Conservation (phyloP, 306 rosid species). For the Castanopsis chinensis region DNA sequence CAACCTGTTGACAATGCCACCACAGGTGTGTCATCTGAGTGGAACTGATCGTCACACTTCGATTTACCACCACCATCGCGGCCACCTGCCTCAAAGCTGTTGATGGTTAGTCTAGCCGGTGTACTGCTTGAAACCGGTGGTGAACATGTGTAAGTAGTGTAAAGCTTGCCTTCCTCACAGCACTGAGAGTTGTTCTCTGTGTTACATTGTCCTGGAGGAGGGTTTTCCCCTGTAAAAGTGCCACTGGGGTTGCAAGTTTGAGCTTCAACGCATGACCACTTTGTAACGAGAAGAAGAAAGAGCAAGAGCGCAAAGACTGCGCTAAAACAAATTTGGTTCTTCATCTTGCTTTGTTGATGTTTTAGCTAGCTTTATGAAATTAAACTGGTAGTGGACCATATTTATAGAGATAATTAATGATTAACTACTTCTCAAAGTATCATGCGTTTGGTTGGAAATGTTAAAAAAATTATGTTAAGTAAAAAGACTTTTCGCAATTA, state of each 20-base stretch:
- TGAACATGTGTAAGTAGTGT: constrained; percentile 29
- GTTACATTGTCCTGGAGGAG: neutral
- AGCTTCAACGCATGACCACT: neutral
- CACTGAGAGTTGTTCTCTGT: neutral
- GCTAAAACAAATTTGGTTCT: too few species aligned
- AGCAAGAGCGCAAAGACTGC: too few species aligned
- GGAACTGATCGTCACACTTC: constrained; percentile 6
- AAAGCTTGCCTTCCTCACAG: neutral
- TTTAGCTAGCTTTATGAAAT: neutral
- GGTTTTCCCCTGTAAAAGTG: neutral
- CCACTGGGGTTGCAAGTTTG: neutral
- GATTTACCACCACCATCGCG: constrained; percentile 28
- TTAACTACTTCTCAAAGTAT: too few species aligned
- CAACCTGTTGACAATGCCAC: constrained; percentile 52
- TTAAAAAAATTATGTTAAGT: too few species aligned
- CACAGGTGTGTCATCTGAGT: neutral
- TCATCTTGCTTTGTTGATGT: too few species aligned
- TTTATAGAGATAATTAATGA: too few species aligned
- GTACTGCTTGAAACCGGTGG: constrained; percentile 19
- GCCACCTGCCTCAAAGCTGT: constrained; percentile 30
- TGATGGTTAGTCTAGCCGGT: constrained; percentile 40
- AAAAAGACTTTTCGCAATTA: too few species aligned
- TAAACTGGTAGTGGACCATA: too few species aligned
- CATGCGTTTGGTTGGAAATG: too few species aligned
- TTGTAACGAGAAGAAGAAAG: neutral